Base-by-base conservation (phyloP, 805 yeast genomes). In the Cyberlindnera maclurae region DNA sequence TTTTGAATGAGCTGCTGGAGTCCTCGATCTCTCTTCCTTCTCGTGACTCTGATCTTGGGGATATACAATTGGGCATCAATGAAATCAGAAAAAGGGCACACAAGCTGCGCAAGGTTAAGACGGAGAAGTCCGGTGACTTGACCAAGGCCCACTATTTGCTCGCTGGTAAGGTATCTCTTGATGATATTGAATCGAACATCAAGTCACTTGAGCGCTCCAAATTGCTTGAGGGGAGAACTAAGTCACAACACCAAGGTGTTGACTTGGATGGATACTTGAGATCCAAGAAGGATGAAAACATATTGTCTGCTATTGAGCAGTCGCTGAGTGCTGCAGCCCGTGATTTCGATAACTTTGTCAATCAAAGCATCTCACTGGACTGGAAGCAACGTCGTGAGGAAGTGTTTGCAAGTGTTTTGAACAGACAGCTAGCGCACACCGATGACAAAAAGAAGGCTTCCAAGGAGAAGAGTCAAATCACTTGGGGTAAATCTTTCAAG, bases 131-230 rank as follows among this genome's bases (percentile, higher is more conserved):
- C 32, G 68, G 67, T 4, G 41, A 36, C 26, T 71, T 64, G 52
- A 80, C 87, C 3, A 80, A 78, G 51, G 93, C 85, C 2, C 97
- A 93, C 55, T 93, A 93, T 58, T 64, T 93, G 29, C 65, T 90
- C 32, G 96, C 96, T 5, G 84, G 89, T 1, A 82, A 90, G 53
- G 97, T 97, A 1, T 73, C 85, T 31, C 80, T 90, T 36, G 95
- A 86, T 50, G 93, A 86, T 41, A 77, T 89, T 29, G 88, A 84
- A 47, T 62, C 62, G 26, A 80, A 77, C 35, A 60, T 81, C 41
- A 60, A 63, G 30, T 46, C 51, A 42, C 63, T 59, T 58, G 72
- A 64, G 31, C 45, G 42, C 41, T 55, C 37, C 45, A 55, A 40
- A 43, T 44, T 41, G 34, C 46, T 55, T 27, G 67, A 60, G 37